Percentiles rank a stretch among this genome's conserved stretches.
Evolutionary conservation across 345 rosid genomes (phyloP).

Genomic region (Crucihimalaya himalaica): DNA sequence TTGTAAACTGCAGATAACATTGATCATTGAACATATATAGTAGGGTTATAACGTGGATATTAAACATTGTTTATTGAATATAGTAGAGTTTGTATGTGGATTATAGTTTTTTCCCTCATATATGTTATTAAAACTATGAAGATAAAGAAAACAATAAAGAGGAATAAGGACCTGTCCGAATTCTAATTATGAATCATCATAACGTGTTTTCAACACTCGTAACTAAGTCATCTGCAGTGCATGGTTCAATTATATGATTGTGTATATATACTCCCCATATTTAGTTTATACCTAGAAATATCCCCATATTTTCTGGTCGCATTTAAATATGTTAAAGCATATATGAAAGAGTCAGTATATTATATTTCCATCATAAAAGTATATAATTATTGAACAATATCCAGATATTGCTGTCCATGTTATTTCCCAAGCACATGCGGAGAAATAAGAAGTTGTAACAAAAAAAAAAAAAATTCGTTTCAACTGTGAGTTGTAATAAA

Average conservation of each 20-base stretch:
- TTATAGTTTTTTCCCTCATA: not conserved
- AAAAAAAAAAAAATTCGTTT: too few species aligned
- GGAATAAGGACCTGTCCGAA: not conserved
- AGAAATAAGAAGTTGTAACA: not conserved
- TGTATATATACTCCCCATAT: not conserved
- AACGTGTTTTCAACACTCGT: not conserved
- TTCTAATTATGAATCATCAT: not conserved
- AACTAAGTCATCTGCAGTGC: not conserved
- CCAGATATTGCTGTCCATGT: slow-evolving; percentile 26
- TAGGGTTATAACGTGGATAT: not conserved
- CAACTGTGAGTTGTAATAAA: slow-evolving; percentile 7
- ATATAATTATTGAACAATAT: slow-evolving; percentile 1
- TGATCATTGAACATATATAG: not conserved
- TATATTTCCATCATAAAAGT: not conserved
- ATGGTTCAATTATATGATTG: not conserved
- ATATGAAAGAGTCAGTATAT: not conserved
- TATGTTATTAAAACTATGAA: not conserved
- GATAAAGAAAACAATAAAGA: too few species aligned
- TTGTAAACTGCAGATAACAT: not conserved
- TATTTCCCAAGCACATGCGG: slow-evolving; percentile 27
- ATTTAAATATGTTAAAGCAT: not conserved
- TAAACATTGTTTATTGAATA: not conserved
- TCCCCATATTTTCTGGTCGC: not conserved
- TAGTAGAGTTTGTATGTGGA: not conserved
- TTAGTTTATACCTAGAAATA: not conserved